phyloP scores from a whole-genome alignment of 2,329 filamentous ascomycete genomes.

The Lasiodiplodia theobromae region DNA sequence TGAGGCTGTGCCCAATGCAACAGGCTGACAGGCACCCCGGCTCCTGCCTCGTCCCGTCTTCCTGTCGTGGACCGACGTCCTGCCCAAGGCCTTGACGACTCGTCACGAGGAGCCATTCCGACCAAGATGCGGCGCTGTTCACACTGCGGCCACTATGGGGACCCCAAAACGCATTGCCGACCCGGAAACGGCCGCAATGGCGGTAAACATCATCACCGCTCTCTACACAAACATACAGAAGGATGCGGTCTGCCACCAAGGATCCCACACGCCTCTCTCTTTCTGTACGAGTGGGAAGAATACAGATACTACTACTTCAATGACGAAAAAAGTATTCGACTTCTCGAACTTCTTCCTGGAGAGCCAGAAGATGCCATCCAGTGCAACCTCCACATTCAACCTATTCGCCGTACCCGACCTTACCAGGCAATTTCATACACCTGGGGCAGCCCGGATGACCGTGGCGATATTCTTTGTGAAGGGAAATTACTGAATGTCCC shows the following conservation, averaged over 20 bases:
- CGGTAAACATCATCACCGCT: background rate
- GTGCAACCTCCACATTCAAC: background rate
- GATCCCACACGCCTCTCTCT: background rate
- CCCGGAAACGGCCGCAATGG: background rate
- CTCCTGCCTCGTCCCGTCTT: background rate
- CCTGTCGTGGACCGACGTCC: background rate
- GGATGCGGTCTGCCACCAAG: background rate
- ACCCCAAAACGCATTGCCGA: background rate
- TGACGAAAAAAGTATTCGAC: background rate
- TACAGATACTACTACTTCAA: background rate
- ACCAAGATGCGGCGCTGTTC: background rate
- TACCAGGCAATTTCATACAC: slow-evolving; percentile 32
- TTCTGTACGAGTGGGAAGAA: background rate
- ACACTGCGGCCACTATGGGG: background rate
- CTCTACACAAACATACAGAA: background rate
- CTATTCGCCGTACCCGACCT: background rate
- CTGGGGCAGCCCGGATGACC: slow-evolving; percentile 27
- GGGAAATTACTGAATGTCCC: slow-evolving; percentile 11
- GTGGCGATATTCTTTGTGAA: slow-evolving; percentile 20
- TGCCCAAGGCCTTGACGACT: background rate
- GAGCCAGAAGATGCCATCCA: background rate
- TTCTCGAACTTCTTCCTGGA: background rate
- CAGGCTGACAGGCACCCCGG: background rate
- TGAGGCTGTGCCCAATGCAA: background rate
- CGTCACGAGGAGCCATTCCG: background rate